Evolutionary conservation across 331 rosid genomes (phyloP).

Genomic region (Rosa hybrid): DNA sequence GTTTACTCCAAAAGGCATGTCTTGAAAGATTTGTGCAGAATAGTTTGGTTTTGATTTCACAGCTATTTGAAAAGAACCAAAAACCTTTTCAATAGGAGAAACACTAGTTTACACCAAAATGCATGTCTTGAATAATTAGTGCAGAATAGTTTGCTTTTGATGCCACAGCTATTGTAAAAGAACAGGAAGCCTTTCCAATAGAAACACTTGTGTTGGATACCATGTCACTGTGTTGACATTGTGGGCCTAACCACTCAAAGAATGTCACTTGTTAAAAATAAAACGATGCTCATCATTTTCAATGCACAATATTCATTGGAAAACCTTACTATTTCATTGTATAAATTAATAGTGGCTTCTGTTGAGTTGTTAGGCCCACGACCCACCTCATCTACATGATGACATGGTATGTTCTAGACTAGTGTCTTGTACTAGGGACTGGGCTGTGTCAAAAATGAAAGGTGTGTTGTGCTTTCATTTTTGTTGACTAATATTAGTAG

Average conservation of each 20-base stretch:
- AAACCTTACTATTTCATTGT: neutral
- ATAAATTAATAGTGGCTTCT: neutral
- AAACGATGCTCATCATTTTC: neutral
- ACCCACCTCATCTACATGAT: neutral
- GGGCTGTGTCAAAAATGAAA: neutral
- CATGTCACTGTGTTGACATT: neutral
- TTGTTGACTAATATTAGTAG: neutral
- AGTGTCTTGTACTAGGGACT: neutral
- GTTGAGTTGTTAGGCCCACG: neutral
- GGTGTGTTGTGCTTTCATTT: neutral
- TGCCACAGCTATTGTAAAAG: neutral
- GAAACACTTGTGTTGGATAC: neutral
- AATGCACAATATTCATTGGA: neutral
- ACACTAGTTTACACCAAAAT: neutral
- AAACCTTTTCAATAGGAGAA: neutral
- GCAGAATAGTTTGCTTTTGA: constrained; percentile 5
- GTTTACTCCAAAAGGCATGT: neutral
- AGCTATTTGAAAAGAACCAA: neutral
- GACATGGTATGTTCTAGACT: neutral
- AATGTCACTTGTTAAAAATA: neutral
- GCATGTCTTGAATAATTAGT: neutral
- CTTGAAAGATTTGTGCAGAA: neutral
- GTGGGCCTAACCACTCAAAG: neutral
- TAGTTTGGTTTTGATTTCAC: neutral
- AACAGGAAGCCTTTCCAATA: neutral